Base-by-base conservation (phyloP, 2,329 filamentous ascomycete genomes). In the Fonsecaea pedrosoi region DNA sequence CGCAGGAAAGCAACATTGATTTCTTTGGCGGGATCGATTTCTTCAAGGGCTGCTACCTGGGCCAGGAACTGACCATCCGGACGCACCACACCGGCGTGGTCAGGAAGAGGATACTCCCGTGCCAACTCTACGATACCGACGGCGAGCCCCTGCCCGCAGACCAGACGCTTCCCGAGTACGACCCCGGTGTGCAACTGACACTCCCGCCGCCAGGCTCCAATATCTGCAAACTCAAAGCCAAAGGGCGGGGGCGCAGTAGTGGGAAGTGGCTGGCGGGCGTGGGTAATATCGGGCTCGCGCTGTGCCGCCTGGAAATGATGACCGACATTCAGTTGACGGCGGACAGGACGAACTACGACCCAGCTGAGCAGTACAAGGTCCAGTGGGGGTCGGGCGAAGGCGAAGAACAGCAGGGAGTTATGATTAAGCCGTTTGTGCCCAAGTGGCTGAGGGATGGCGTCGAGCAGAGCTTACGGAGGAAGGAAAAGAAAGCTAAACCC, bases 81-180 rank as follows among this genome's bases (percentile, higher is more conserved):
- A 99, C 95, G 1, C 90, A 94, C 77, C 95, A 99, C 79, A 94
- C 91, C 12, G 95, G 95, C 25, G 92, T 99, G 15, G 92, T 99
- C 48, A 86, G 95, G 68, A 97, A 97, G 83, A 86, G 95, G 58
- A 87, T 98, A 58, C 78, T 99, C 60, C 95, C 95, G 0, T 89
- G 94, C 38, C 80, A 90, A 70, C 75, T 97, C 15, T 95, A 94
- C 77, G 81, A 80, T 6, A 77, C 77, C 5, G 80, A 81, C 40
- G 78, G 80, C 32, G 74, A 75, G 2, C 73, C 77, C 21, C 75
- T 83, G 10, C 73, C 77, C 50, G 70, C 60, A 13, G 15, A 45
- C 6, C 80, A 55, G 89, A 89, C 74, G 74, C 79, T 1, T 12
- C 77, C 82, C 1, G 74, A 74, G 34, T 80, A 79, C 62, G 71